Base-by-base conservation (phyloP, 2,329 filamentous ascomycete genomes). In the Trichoderma harzianum region DNA sequence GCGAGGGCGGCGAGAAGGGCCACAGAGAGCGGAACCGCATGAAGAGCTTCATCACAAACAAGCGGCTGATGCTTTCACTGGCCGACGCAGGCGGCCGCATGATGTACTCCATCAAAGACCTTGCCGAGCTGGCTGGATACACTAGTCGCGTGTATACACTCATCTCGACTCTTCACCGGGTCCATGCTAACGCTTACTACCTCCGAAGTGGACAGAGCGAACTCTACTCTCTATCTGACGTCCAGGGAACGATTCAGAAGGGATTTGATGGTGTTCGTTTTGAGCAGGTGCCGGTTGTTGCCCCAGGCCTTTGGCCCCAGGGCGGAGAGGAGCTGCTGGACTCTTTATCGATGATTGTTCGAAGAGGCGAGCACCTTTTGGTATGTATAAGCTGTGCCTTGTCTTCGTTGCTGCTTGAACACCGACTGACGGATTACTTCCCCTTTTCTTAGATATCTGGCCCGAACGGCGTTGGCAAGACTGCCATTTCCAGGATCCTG, bases 101-200 rank as follows among this genome's bases (percentile, higher is more conserved):
- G 94, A 99, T 99, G 96, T 99, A 99, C 85, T 96, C 93, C 74
- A 97, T 99, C 85, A 99, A 99, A 83, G 97, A 99, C 78, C 89
- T 99, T 43, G 95, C 95, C 1, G 96, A 99, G 80, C 86, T 99
- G 39, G 96, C 96, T 6, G 96, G 96, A 26, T 97, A 98, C 83
- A 99, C 96, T 0, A 97, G 94, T 72, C 91, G 96, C 58, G 95
- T 99, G 14, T 99, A 98, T 83, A 97, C 94, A 12, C 87, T 99
- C 53, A 97, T 99, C 78, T 95, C 94, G 58, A 97, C 96, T 0
- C 88, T 99, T 30, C 96, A 99, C 79, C 91, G 96, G 36, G 95
- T 97, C 1, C 95, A 99, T 78, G 94, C 96, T 64, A 89, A 94
- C 78, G 93, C 95, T 2, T 99, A 99, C 82, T 90, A 92, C 74